A percentile compares a stretch with the other conserved stretches of the same genome.
phyloP scores from a whole-genome alignment of 2,329 filamentous ascomycete genomes.

The Fonsecaea nubica region DNA sequence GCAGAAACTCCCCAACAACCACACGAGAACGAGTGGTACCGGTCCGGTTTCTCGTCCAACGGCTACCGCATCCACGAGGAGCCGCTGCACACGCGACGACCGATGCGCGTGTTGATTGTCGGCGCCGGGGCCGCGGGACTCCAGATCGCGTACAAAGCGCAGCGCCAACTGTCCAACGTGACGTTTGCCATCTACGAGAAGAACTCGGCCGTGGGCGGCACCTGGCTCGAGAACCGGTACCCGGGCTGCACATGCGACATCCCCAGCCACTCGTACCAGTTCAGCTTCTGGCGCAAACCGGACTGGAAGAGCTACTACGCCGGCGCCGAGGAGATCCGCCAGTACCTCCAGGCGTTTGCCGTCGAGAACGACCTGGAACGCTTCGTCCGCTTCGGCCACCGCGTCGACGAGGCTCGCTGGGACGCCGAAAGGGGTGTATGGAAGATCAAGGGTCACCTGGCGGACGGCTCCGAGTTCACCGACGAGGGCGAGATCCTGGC shows the following conservation, averaged over 20 bases:
- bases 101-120: conserved; percentile 55
- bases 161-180: conserved; percentile 22
- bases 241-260: conserved; percentile 27
- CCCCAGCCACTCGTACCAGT: conserved; percentile 15
- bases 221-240: conserved; percentile 41
- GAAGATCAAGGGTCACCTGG: background rate
- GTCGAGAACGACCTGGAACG: background rate
- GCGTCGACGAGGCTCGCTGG: background rate
- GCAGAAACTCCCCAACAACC: background rate
- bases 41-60: background rate
- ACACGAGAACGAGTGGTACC: conserved; percentile 17
- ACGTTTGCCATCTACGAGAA: conserved; percentile 41
- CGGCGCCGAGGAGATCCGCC: conserved; percentile 6
- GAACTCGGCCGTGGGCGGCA: conserved; percentile 43
- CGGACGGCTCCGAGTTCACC: background rate
- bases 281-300: conserved; percentile 4
- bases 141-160: conserved; percentile 67
- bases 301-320: conserved; percentile 12
- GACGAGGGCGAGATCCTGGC: conserved; percentile 7
- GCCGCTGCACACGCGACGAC: conserved; percentile 40
- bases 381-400: background rate
- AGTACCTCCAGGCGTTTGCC: conserved; percentile 1
- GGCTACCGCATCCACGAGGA: background rate
- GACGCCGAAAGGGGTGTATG: background rate
- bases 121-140: conserved; percentile 59